Evolutionary conservation across 2,329 filamentous ascomycete genomes (phyloP), one percentile per base, ranked within the genome.

Genomic region (Metarhizium rileyi): DNA sequence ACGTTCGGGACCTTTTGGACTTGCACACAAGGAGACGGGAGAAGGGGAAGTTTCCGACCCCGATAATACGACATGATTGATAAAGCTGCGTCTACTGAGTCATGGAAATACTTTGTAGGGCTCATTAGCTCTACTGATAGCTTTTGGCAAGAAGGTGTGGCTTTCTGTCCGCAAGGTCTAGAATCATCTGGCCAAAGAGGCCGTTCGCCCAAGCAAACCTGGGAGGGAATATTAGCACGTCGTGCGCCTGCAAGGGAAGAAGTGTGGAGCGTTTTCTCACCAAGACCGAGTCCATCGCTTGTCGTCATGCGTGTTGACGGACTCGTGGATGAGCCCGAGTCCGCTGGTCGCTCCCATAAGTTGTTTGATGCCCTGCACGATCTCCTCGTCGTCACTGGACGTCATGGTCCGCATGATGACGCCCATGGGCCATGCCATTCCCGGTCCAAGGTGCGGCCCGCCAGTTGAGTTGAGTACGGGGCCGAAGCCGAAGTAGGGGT

Each of bases 151-250:
- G 64, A 50, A 95, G 62, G 58, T 82, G 72, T 10, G 87, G 88
- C 63, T 87, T 87, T 63, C 87, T 73, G 55, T 80, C 75, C 43
- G 83, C 81, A 46, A 95, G 65, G 67, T 91, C 86, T 27, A 93
- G 66, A 50, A 93, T 78, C 52, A 87, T 87, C 69, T 91, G 85
- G 12, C 87, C 86, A 66, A 90, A 93, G n/a, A 94, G 79, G 0
- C 85, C 88, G 62, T 93, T 93, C 14, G 87, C 87, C 88, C 88
- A 93, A 0, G 87, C 84, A 63, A 93, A 94, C 85, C 86, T 90
- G 48, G 5, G 18, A 33, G 48, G 5, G 18, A 33, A 43, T 12
- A 33, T 47, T 18, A 23, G 27, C 26, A 28, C 36, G 2, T 1
- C 18, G 36, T 25, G 28, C 8, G 12, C 20, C 12, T 44, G 5